Evolutionary conservation across 148 eudicot species (phyloP), one percentile per base, ranked within the genome.

Genomic region (Pharnaceum exiguum): DNA sequence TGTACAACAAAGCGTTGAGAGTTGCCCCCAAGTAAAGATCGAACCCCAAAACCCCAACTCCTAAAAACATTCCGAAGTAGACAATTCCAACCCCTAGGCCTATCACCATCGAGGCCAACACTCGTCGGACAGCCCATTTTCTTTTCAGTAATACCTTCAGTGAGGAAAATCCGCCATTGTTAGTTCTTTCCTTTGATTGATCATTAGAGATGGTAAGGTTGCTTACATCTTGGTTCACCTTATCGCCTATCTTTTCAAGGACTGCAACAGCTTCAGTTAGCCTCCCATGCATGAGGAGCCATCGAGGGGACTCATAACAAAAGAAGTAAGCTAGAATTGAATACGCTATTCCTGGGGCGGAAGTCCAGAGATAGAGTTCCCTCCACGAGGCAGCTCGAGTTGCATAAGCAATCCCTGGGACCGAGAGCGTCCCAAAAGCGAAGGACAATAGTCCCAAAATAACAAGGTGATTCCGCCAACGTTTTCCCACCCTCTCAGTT

Each of bases 281-380:
- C n/a, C n/a, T n/a, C n/a, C n/a, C n/a, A n/a, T n/a, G n/a, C n/a
- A n/a, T n/a, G n/a, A 44, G 22, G 18, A 56, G 46, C 47, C 60
- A 56, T n/a, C 60, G 24, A 16, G 60, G 60, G 10, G 60, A 56
- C 27, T 56, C 60, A n/a, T n/a, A 13, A 11, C 37, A 11, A 31
- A 56, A 56, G 28, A 56, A 25, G 28, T 56, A 38, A n/a, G 30
- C 22, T 11, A 25, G 7, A 26, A 56, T n/a, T 19, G 45, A 37
- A n/a, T 15, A 39, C 19, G 26, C 1, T 3, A 39, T n/a, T 5
- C 44, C 32, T 5, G 60, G 60, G 9, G 39, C 24, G 46, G 60
- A 56, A 2, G 47, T 56, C 27, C 16, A 56, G 3, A 56, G 6
- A 39, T 56, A 56, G 18, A 56, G 39, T 4, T 15, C 16, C 30